A percentile compares a stretch with the other conserved stretches of the same genome.
phyloP scores from a whole-genome alignment of 2,329 filamentous ascomycete genomes.

The Teratosphaeria zuluensis region DNA sequence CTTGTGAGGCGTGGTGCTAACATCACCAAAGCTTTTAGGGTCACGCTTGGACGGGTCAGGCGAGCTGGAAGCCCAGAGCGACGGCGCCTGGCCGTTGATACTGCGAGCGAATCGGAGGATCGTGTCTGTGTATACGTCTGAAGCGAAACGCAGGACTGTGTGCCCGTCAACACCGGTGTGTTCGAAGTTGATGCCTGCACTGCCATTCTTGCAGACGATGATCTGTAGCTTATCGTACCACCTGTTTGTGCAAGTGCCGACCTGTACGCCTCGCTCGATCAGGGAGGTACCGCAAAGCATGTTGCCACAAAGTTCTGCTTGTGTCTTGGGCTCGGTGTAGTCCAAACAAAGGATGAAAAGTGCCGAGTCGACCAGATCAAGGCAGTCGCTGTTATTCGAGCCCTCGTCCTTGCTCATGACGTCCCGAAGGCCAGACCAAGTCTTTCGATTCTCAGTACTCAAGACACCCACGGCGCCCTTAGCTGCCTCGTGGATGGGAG shows the following conservation, averaged over 20 bases:
- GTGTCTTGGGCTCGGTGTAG: conserved; percentile 74
- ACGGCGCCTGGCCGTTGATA: conserved; percentile 89
- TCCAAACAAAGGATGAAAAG: conserved; percentile 89
- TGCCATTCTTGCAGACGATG: conserved; percentile 97
- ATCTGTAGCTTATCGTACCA: conserved; percentile 99
- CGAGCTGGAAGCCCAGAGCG: conserved; percentile 79
- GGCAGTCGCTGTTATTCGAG: conserved; percentile 90
- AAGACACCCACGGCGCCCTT: conserved; percentile 88
- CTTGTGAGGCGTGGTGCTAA: conserved; percentile 88
- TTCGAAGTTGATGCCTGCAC: conserved; percentile 97
- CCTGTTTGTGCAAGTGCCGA: conserved; percentile 92
- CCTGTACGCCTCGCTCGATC: conserved; percentile 85
- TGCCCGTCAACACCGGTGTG: conserved; percentile 97
- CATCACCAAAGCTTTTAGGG: conserved; percentile 82
- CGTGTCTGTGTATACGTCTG: conserved; percentile 93
- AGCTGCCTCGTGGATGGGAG: conserved; percentile 86
- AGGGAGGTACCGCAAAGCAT: conserved; percentile 96
- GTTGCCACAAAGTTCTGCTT: conserved; percentile 84
- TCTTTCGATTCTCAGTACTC: conserved; percentile 91
- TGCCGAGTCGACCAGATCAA: conserved; percentile 91
- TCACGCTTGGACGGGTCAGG: conserved; percentile 80
- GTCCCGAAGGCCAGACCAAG: conserved; percentile 86
- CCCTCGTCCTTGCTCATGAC: conserved; percentile 74
- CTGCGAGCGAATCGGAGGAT: conserved; percentile 90
- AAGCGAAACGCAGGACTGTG: conserved; percentile 90